phyloP scores from a whole-genome alignment of 2,329 filamentous ascomycete species.

The Lachnum nothofagi region DNA sequence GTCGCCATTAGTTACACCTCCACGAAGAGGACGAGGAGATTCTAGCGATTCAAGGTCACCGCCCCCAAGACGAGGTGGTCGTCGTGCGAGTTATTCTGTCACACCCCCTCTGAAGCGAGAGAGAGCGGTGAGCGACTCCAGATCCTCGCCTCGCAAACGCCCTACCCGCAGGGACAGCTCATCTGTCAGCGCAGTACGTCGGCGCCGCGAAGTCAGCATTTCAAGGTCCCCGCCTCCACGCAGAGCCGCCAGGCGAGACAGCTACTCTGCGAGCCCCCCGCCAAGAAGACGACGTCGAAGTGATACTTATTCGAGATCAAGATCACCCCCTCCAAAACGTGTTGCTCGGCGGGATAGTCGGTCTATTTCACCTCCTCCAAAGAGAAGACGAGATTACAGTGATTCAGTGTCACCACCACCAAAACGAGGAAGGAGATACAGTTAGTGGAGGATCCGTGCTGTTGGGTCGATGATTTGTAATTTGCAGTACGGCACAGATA shows the following conservation, averaged over 20 bases:
- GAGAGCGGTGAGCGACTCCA: slow-evolving; percentile 17
- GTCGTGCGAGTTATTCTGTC: slow-evolving; percentile 18
- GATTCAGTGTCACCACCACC: slow-evolving; percentile 29
- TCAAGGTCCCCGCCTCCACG: slow-evolving; percentile 22
- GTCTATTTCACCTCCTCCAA: slow-evolving; percentile 24
- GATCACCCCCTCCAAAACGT: slow-evolving; percentile 17
- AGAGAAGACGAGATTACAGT: slow-evolving; percentile 28
- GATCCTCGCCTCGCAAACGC: slow-evolving; percentile 19
- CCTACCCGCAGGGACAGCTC: slow-evolving; percentile 20
- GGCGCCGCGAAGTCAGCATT: slow-evolving; percentile 17
- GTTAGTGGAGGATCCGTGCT: slow-evolving; percentile 11
- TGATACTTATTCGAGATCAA: slow-evolving; percentile 20
- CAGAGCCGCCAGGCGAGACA: slow-evolving; percentile 11
- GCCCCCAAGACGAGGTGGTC: slow-evolving; percentile 12
- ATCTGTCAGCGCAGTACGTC: slow-evolving; percentile 24
- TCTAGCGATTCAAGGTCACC: slow-evolving; percentile 26
- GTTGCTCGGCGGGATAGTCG: slow-evolving; percentile 18
- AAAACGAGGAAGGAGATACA: slow-evolving; percentile 27
- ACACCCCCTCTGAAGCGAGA: slow-evolving; percentile 20
- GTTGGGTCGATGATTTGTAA: slow-evolving; percentile 1
- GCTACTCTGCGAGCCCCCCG: slow-evolving; percentile 17
- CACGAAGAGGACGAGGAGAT: slow-evolving; percentile 17
- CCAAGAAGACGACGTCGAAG: slow-evolving; percentile 15
- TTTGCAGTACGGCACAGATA: slow-evolving; percentile 7
- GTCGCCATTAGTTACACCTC: slow-evolving; percentile 22